Evolutionary conservation across 2,329 filamentous ascomycete species (phyloP).

Genomic region (Trichoderma harzianum): DNA sequence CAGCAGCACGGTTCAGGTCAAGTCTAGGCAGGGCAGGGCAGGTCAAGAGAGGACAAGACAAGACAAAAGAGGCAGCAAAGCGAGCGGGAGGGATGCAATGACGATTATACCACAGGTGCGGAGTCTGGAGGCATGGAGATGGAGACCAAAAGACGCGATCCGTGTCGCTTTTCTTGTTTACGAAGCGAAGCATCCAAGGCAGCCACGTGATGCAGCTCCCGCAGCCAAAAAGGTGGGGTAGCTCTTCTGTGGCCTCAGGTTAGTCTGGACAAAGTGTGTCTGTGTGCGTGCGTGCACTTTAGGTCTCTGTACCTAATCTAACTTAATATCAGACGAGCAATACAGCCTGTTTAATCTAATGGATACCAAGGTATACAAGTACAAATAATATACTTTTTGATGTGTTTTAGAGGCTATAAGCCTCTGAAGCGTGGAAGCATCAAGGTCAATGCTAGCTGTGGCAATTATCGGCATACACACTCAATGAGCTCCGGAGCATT

Average conservation of each 20-base stretch:
- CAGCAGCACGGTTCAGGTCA: not conserved
- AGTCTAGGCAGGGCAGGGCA: not conserved
- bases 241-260: not conserved
- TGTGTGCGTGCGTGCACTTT: not conserved
- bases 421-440: not conserved
- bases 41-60: not conserved
- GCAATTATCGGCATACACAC: not conserved
- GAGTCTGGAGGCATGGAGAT: not conserved
- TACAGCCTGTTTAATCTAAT: too few species aligned
- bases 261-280: not conserved
- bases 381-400: too few species aligned
- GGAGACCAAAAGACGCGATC: constrained; percentile 4
- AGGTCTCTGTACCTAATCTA: not conserved
- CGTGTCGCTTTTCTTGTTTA: constrained; percentile 8
- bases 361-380: too few species aligned
- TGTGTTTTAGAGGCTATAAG: too few species aligned
- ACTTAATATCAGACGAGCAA: too few species aligned
- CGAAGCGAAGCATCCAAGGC: not conserved
- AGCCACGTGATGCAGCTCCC: constrained; percentile 9
- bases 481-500: not conserved
- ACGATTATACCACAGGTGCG: not conserved
- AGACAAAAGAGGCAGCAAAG: not conserved
- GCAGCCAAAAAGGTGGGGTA: constrained; percentile 7
- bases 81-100: not conserved
- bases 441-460: not conserved